phyloP scores from a whole-genome alignment of 371 early-diverging fungal species.

The Lichtheimia ramosa region DNA sequence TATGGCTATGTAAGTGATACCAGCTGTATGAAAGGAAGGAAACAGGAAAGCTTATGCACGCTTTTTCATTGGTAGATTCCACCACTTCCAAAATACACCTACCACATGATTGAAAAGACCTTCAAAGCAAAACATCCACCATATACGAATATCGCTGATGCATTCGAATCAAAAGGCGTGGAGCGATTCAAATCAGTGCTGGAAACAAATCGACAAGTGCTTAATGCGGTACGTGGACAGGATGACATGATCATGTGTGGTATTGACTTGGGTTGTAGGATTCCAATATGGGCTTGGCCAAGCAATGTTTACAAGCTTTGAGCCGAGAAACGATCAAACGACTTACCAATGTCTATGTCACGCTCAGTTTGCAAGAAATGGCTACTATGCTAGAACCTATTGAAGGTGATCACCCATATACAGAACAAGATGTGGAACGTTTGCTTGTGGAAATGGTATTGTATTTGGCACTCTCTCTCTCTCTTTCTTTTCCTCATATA shows the following conservation, averaged over 20 bases:
- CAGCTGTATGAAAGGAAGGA: background rate
- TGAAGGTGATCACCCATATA: conserved; percentile 6
- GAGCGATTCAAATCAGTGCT: conserved; percentile 34
- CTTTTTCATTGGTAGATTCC: conserved; percentile 21
- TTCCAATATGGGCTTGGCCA: conserved; percentile 69
- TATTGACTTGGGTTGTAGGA: conserved; percentile 29
- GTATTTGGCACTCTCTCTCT: conserved; percentile 18
- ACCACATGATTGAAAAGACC: conserved; percentile 47
- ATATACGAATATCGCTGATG: conserved; percentile 61
- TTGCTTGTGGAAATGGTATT: conserved; percentile 57
- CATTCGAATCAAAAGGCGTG: conserved; percentile 51
- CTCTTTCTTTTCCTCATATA: background rate
- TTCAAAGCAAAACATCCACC: conserved; percentile 40
- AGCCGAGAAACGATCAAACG: conserved; percentile 64
- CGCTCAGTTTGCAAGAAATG: conserved; percentile 72
- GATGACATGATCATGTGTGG: background rate
- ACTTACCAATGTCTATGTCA: conserved; percentile 77
- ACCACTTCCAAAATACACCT: conserved; percentile 66
- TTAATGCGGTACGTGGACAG: conserved; percentile 24
- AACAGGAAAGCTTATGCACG: background rate
- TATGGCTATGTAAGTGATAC: conserved; percentile 47
- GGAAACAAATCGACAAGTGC: conserved; percentile 22
- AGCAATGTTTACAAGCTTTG: conserved; percentile 64
- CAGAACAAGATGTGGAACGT: conserved; percentile 39
- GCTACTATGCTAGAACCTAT: conserved; percentile 50